Evolutionary conservation across 805 yeast species (phyloP).

Genomic region (Schwanniomyces vanrijiae): DNA sequence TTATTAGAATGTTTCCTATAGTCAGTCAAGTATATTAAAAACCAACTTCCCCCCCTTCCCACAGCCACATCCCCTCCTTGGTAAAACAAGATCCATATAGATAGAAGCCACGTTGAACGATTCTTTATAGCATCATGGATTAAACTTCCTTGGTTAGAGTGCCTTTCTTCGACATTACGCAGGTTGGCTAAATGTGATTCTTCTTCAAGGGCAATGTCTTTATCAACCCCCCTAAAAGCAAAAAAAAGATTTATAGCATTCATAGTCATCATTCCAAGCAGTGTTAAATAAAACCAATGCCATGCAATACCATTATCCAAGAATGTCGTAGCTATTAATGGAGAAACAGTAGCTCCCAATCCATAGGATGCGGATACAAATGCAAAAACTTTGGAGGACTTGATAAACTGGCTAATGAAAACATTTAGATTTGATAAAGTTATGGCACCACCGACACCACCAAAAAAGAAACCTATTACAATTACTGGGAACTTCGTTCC

Average conservation of each 20-base stretch:
- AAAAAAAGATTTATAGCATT: conserved; percentile 33
- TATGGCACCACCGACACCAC: conserved; percentile 58
- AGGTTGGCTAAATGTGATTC: too few relatives aligned
- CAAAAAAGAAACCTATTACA: conserved; percentile 51
- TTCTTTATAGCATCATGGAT: conserved; percentile 36
- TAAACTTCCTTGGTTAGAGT: conserved; percentile 17
- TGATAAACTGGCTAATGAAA: conserved; percentile 48
- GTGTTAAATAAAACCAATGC: conserved; percentile 55
- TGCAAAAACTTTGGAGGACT: conserved; percentile 60
- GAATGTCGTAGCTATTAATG: conserved; percentile 61
- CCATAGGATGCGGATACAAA: conserved; percentile 70
- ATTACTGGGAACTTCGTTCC: conserved; percentile 51
- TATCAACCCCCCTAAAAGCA: conserved; percentile 51
- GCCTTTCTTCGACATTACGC: conserved; percentile 26
- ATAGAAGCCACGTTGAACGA: conserved; percentile 45
- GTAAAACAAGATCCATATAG: conserved; percentile 58
- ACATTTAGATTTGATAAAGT: conserved; percentile 52
- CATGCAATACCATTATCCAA: conserved; percentile 50
- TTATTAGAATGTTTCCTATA: conserved; percentile 49
- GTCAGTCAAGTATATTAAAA: conserved; percentile 58
- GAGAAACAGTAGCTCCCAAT: conserved; percentile 67
- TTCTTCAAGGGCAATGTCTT: too few relatives aligned
- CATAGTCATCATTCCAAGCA: conserved; percentile 37
- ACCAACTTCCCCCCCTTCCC: conserved; percentile 78
- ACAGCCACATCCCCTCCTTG: conserved; percentile 69